These are phyloP conservation scores for Thecaphora frezii DNA, from an alignment of 1,284 basidiomycete genomes.

Conservation along the genomic window DNA sequence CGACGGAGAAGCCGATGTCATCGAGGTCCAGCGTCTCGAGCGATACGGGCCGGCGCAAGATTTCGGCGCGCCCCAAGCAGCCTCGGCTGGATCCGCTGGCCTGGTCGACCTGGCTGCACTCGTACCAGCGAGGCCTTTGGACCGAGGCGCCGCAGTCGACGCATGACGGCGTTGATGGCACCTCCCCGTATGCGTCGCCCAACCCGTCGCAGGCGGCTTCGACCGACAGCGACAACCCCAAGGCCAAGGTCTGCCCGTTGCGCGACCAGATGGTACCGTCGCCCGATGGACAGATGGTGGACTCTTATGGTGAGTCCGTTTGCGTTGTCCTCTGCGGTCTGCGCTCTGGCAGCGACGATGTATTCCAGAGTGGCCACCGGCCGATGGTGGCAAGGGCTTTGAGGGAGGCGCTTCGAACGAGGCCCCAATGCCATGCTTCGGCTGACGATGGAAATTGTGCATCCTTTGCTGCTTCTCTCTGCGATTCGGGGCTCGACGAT, in stretches of 20 bases:
- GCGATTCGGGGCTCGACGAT: no score
- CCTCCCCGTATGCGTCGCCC: not conserved
- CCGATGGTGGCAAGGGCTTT: no score
- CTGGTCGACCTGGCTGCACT: constrained; percentile 28
- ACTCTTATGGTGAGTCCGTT: not conserved
- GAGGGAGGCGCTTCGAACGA: not conserved
- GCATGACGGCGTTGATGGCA: not conserved
- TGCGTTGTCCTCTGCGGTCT: no score
- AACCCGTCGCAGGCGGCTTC: not conserved
- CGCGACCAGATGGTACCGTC: not conserved
- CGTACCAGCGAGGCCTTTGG: constrained; percentile 22
- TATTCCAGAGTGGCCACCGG: no score
- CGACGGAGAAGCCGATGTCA: not conserved
- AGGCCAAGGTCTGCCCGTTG: not conserved
- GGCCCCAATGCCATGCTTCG: not conserved
- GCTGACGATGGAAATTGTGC: no score
- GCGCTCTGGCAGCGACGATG: no score
- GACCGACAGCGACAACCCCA: not conserved
- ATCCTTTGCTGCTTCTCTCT: not conserved
- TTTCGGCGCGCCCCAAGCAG: constrained; percentile 16
- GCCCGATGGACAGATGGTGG: not conserved
- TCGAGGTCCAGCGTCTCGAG: constrained; percentile 13
- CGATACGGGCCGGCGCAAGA: constrained; percentile 17
- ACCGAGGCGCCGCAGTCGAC: constrained; percentile 7
- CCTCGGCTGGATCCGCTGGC: constrained; percentile 20